Evolutionary conservation across 768 basidiomycete species (phyloP).

Genomic region (Termitomyces sp.): DNA sequence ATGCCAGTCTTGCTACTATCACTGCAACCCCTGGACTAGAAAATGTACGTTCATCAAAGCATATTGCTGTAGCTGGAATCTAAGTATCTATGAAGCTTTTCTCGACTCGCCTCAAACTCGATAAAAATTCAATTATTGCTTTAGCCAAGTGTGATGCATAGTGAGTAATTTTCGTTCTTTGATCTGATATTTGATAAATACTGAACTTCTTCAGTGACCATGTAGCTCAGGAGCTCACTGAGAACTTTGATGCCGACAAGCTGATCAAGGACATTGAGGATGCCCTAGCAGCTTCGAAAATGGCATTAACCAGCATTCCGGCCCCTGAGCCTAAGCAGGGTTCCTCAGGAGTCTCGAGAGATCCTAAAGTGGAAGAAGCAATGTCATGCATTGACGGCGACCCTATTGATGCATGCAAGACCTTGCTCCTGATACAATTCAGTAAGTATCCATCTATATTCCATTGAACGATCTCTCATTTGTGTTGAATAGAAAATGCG

Average conservation of each 20-base stretch:
- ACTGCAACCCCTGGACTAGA: background rate
- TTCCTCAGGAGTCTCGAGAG: background rate
- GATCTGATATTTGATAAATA: background rate
- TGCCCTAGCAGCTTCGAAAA: background rate
- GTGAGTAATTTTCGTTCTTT: too few species aligned
- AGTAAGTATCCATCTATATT: background rate
- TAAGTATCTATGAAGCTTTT: background rate
- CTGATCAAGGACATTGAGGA: background rate
- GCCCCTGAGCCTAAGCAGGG: background rate
- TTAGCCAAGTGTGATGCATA: background rate
- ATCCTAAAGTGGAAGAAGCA: background rate
- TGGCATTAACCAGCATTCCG: background rate
- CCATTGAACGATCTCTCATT: background rate
- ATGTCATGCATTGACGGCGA: background rate
- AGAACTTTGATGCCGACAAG: background rate
- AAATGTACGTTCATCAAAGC: background rate
- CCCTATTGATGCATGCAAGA: background rate
- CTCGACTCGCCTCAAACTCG: background rate
- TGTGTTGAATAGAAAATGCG: background rate
- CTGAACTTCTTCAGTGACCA: background rate
- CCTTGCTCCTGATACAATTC: background rate
- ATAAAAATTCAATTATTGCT: background rate
- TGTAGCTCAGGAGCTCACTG: background rate
- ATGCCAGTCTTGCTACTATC: background rate
- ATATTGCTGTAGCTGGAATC: background rate